Evolutionary conservation across 106 monocot species (phyloP).

Genomic region (Ottelia alismoides): DNA sequence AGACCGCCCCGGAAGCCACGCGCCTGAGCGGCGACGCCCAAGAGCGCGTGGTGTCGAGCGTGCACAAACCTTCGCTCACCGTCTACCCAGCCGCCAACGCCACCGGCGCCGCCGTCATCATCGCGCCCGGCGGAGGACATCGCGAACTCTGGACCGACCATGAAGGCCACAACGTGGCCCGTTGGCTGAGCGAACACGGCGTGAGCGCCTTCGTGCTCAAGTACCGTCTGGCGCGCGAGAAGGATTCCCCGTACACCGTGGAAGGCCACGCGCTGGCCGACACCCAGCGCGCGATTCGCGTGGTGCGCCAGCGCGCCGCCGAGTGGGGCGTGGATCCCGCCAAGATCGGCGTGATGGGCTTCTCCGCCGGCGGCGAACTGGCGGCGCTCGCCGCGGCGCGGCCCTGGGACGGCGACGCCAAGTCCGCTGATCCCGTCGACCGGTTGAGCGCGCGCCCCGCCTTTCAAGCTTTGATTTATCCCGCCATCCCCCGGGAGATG

Average conservation of each 20-base stretch:
- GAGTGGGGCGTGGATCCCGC: neutral
- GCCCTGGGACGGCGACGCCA: neutral
- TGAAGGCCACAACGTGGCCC: neutral
- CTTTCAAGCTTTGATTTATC: neutral
- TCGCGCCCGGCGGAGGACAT: neutral
- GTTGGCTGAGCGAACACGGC: neutral
- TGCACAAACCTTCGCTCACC: neutral
- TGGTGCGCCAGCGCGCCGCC: neutral
- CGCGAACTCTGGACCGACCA: neutral
- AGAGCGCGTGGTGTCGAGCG: no score
- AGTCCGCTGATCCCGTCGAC: neutral
- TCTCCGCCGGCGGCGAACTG: neutral
- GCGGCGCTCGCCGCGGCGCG: no score
- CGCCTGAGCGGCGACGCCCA: neutral
- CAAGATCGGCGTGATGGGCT: neutral
- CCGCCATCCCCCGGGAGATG: neutral
- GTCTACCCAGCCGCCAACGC: neutral
- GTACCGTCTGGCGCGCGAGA: neutral
- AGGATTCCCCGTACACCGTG: neutral
- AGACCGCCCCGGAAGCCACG: neutral
- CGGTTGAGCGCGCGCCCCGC: neutral
- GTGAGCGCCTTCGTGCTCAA: neutral
- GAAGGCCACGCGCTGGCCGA: neutral
- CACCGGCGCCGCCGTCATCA: neutral
- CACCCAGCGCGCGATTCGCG: neutral